phyloP scores from a whole-genome alignment of 2,329 filamentous ascomycete genomes.

The Neonectria coccinea region DNA sequence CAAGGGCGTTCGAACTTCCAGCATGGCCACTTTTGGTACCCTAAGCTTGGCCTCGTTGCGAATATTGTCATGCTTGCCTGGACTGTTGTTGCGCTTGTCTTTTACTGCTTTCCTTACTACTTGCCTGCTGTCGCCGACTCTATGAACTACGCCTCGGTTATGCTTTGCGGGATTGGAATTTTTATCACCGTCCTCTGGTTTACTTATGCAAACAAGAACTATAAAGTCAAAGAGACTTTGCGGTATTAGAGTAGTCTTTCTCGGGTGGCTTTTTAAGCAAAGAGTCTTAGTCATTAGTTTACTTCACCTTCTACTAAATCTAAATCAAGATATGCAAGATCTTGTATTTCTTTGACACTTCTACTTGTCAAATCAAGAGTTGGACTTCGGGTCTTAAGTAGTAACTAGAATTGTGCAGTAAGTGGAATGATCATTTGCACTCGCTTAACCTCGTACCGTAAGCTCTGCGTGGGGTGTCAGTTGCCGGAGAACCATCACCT shows the following conservation, averaged over 20 bases:
- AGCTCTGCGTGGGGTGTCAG: too few relatives aligned
- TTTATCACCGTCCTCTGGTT: slow-evolving; percentile 37
- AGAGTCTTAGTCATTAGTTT: too few relatives aligned
- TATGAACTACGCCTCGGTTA: slow-evolving; percentile 46
- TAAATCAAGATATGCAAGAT: too few relatives aligned
- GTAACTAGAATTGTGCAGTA: too few relatives aligned
- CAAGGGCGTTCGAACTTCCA: slow-evolving; percentile 41
- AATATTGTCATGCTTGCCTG: slow-evolving; percentile 44
- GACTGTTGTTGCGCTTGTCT: slow-evolving; percentile 39
- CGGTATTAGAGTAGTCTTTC: not conserved
- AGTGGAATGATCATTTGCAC: too few relatives aligned
- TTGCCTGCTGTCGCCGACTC: slow-evolving; percentile 30
- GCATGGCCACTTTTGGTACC: slow-evolving; percentile 47
- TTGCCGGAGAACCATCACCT: too few relatives aligned
- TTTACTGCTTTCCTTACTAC: slow-evolving; percentile 47
- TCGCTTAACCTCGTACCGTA: too few relatives aligned
- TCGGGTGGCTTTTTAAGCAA: too few relatives aligned
- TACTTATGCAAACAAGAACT: slow-evolving; percentile 38
- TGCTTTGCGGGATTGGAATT: slow-evolving; percentile 36
- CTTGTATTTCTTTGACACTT: too few relatives aligned
- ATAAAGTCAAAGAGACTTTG: slow-evolving; percentile 40
- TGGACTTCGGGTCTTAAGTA: too few relatives aligned
- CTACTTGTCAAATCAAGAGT: too few relatives aligned
- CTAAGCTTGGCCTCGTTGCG: slow-evolving; percentile 39
- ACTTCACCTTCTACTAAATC: too few relatives aligned